Conservation (phyloP, 208 protist genomes). For the Angomonas deanei region DNA sequence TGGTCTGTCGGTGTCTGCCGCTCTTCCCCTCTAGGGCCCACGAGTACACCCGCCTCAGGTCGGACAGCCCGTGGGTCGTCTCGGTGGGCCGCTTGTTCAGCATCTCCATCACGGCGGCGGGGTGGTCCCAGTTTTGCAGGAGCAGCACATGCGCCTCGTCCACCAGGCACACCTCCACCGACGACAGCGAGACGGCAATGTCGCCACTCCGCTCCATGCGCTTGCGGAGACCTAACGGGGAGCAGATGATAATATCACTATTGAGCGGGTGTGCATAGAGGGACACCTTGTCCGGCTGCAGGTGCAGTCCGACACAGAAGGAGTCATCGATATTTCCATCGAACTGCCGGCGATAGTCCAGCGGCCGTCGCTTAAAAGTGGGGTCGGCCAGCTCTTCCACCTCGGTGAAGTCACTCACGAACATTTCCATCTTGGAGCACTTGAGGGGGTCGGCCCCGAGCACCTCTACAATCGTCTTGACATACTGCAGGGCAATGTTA, state of each 20-base stretch:
- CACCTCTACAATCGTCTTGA: constrained; percentile 77
- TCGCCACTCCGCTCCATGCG: constrained; percentile 77
- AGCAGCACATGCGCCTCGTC: constrained; percentile 94
- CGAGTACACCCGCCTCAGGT: constrained; percentile 88
- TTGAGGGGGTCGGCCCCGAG: constrained; percentile 53
- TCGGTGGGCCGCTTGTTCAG: constrained; percentile 83
- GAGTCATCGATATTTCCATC: constrained; percentile 95
- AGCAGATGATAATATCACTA: constrained; percentile 95
- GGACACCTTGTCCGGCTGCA: constrained; percentile 61
- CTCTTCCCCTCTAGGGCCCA: constrained; percentile 76
- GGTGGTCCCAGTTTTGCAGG: constrained; percentile 97
- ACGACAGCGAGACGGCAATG: constrained; percentile 78
- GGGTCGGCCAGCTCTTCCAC: constrained; percentile 82
- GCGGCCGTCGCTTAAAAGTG: constrained; percentile 75
- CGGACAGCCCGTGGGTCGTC: constrained; percentile 68
- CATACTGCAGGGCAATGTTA: constrained; percentile 87
- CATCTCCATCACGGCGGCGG: constrained; percentile 54
- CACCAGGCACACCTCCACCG: constrained; percentile 92
- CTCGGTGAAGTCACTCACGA: constrained; percentile 86
- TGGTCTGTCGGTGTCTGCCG: constrained; percentile 90
- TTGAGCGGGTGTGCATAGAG: constrained; percentile 90
- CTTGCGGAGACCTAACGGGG: constrained; percentile 89
- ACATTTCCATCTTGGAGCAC: constrained; percentile 67
- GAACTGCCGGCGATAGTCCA: constrained; percentile 91
- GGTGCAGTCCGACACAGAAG: constrained; percentile 91